Base-by-base conservation (phyloP, 306 rosid species). In the Glycine tomentella region DNA sequence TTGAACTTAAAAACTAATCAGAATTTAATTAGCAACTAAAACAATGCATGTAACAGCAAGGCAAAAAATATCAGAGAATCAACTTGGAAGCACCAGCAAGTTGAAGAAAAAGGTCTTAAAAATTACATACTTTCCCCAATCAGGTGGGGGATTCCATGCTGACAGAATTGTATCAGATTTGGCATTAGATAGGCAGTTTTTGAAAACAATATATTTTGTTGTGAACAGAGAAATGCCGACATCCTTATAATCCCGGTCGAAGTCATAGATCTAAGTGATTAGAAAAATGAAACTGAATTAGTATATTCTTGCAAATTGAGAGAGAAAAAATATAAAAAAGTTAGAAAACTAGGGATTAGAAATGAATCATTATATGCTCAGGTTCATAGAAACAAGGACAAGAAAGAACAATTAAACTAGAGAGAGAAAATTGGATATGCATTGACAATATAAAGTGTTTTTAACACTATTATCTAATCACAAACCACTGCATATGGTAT, bases 221-320 rank as follows among this genome's bases (percentile, higher is more conserved):
- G 97, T 95, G 79, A 95, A 92, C 86, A 65, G 94, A 84, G 93
- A 91, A 87, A 95, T 84, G 50, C 98, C 98, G 45, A 95, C 91
- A 89, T 93, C 99, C 90, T 83, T 95, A 90, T 90, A 95, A 82
- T 95, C 99, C 15, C 99, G 98, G 81, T 95, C 99, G 74, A 91
- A 93, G 88, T 95, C 94, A 75, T 75, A 95, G 82, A 95, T 89
- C 99, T 95, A 86, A 52, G 78, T 34, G 42, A 76, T 76, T n/a
- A 46, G 59, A 69, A 82, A 31, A 50, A 74, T n/a, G 81, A 71
- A 83, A 74, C 45, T 20, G 53, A 50, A 81, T 92, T 79, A 87
- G 87, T 74, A 84, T 78, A 76, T 7, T 55, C 75, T 75, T 49
- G 74, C 9, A 75, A 78, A 44, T 42, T 11, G 25, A 63, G 50